A percentile compares a stretch with the other conserved stretches of the same genome.
phyloP scores from a whole-genome alignment of 257 asterid genomes.

The Solanum sparsipilum region DNA sequence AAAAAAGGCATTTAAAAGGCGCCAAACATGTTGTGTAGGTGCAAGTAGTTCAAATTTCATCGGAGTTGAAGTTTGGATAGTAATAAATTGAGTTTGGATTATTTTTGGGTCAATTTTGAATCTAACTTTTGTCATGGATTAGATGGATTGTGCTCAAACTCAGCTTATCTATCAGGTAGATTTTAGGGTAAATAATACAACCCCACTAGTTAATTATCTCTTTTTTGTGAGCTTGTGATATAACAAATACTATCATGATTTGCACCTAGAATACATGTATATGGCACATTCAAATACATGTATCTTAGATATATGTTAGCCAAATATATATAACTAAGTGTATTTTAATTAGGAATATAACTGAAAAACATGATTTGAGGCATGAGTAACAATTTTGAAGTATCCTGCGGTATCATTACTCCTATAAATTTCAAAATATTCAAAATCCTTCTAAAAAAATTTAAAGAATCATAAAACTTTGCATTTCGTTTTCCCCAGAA shows the following conservation, averaged over 20 bases:
- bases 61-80: not conserved
- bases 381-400: not conserved
- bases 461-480: too few species aligned
- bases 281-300: not conserved
- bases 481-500: not conserved
- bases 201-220: too few species aligned
- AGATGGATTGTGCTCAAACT: not conserved
- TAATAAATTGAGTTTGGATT: not conserved
- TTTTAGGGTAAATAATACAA: not conserved
- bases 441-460: accelerated
- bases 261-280: not conserved
- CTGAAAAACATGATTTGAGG: not conserved
- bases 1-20: not conserved
- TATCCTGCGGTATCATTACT: not conserved
- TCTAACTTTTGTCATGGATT: not conserved
- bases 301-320: too few species aligned
- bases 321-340: too few species aligned
- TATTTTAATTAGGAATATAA: too few species aligned
- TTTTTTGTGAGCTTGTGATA: not conserved
- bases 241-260: too few species aligned
- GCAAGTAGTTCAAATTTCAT: not conserved
- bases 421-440: not conserved
- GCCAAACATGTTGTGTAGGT: not conserved
- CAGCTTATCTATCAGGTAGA: too few species aligned
- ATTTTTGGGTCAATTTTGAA: not conserved